Percentiles rank a stretch among this genome's conserved stretches.
These are phyloP conservation scores for Actinidia polygama DNA, from an alignment of 179 eudicot species.

Conservation along the genomic window DNA sequence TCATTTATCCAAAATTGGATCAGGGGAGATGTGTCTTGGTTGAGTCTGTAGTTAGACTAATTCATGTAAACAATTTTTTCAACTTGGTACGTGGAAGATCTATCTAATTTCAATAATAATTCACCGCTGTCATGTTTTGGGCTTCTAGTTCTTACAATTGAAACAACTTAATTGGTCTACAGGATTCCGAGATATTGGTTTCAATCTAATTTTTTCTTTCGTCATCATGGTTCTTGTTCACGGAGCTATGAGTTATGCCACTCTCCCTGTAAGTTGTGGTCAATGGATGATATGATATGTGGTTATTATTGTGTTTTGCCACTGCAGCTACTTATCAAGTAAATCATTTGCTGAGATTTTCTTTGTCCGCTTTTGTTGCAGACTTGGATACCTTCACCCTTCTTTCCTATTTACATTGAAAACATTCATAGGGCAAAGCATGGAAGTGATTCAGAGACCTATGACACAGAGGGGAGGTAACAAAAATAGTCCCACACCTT, in stretches of 20 bases:
- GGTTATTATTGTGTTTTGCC: neutral
- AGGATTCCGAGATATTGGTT: conserved; percentile 59
- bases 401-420: conserved; percentile 45
- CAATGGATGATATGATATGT: neutral
- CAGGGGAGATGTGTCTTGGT: neutral
- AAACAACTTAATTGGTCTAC: neutral
- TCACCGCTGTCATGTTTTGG: neutral
- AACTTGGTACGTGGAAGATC: neutral
- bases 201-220: conserved; percentile 45
- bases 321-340: neutral
- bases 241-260: conserved; percentile 53
- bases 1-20: neutral
- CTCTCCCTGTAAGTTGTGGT: conserved; percentile 43
- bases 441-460: conserved; percentile 58
- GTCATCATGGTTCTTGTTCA: conserved; percentile 41
- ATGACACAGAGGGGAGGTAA: conserved; percentile 71
- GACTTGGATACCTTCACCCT: conserved; percentile 53
- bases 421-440: conserved; percentile 64
- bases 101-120: neutral
- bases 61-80: neutral
- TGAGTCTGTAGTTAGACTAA: neutral
- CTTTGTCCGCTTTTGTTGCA: conserved; percentile 19
- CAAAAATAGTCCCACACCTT: neutral
- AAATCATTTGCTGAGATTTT: neutral
- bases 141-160: neutral